Evolutionary conservation across 1,139 yeast species (phyloP), one percentile per base, ranked within the genome.

Genomic region (Scheffersomyces cryptocercus): DNA sequence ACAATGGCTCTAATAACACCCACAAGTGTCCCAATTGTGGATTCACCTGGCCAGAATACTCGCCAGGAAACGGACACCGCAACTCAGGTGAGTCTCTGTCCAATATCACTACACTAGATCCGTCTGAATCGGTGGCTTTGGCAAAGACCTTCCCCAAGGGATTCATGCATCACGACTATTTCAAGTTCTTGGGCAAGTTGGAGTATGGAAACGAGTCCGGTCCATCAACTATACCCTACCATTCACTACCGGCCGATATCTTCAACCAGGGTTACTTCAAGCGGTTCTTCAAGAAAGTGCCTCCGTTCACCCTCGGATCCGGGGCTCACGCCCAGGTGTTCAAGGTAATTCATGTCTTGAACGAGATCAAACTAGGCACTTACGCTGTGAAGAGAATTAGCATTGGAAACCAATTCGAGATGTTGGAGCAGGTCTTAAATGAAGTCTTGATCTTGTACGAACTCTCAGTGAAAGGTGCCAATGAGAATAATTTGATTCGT

Each of bases 251-350:
- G 0, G 57, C 58, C 16, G 69, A 67, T 14, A 57, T 74, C 4
- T 85, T 87, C 56, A 83, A 85, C 38, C 91, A 85, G 48, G 93
- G 93, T 3, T 87, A 87, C 59, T 86, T 84, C 54, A 68, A 73
- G 29, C 76, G 84, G 43, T 89, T 89, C 58, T 89, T 89, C 64
- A 73, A 70, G 32, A 68, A 67, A 40, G 59, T 68, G 0, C 66
- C 69, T 2, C 75, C 75, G 0, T 67, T 48, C 37, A 54, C 55
- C 2, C 65, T 89, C 28, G 97, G 97, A 0, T 75, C 85, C 33
- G 97, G 97, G 0, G 87, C 95, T 7, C 80, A 88, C 49, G 96
- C 96, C 0, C 81, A 85, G 28, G 97, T 90, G 3, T 85, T 79
- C 57, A 81, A 88, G 55, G 97, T 90, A 7, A 87, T 83, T 45